Percentiles rank a stretch among this genome's conserved stretches.
Conservation (phyloP, 306 rosid genomes). For the Vigna hirtella region DNA sequence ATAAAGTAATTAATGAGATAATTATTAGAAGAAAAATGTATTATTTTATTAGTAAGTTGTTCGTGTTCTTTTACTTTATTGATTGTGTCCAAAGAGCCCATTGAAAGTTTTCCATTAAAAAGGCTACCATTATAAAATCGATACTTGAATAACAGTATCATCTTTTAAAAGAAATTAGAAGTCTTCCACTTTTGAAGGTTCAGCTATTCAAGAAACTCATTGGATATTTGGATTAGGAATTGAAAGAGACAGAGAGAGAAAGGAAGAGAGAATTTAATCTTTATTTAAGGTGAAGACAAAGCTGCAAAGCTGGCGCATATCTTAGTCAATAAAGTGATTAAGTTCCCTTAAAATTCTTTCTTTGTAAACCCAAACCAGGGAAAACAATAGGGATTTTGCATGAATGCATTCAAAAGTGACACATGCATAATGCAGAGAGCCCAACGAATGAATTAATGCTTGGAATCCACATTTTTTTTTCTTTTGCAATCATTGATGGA, state of each 20-base stretch:
- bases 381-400: constrained; percentile 36
- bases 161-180: constrained; percentile 5
- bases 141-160: constrained; percentile 1
- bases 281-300: constrained; percentile 6
- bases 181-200: constrained; percentile 42
- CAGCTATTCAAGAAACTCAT: constrained; percentile 41
- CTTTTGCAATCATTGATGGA: constrained; percentile 44
- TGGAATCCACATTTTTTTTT: constrained; percentile 24
- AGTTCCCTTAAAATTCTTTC: constrained; percentile 32
- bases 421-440: background rate
- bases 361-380: constrained; percentile 8
- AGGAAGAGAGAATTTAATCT: constrained; percentile 1
- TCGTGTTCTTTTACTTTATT: constrained; percentile 16
- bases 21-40: background rate
- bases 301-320: constrained; percentile 42
- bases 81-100: constrained; percentile 21
- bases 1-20: no score
- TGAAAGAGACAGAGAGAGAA: background rate
- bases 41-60: constrained; percentile 31
- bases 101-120: constrained; percentile 40
- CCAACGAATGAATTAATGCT: constrained; percentile 34
- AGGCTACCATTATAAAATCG: constrained; percentile 43
- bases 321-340: constrained; percentile 37
- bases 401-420: constrained; percentile 11
- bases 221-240: constrained; percentile 38